Conservation (phyloP, 345 rosid genomes). For the Salix arbutifolia region DNA sequence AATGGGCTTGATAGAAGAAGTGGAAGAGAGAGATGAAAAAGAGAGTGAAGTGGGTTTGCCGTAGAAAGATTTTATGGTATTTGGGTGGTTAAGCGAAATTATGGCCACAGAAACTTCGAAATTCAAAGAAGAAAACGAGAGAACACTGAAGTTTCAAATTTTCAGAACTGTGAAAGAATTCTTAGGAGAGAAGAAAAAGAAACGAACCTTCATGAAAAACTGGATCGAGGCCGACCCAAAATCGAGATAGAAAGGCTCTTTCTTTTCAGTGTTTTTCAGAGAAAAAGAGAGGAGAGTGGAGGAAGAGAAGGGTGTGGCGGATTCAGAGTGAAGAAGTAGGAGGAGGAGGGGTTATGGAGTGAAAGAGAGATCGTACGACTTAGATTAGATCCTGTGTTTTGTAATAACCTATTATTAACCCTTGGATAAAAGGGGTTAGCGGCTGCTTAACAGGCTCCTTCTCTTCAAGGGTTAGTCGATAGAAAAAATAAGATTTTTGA, state of each 20-base stretch:
- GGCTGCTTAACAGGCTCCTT: not conserved
- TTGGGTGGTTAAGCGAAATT: conserved; percentile 44
- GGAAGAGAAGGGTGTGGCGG: too few relatives aligned
- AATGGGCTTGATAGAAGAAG: conserved; percentile 30
- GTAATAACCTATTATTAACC: not conserved
- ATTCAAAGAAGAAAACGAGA: not conserved
- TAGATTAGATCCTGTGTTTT: not conserved
- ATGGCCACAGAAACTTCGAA: not conserved
- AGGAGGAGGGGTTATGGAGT: not conserved
- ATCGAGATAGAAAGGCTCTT: conserved; percentile 10
- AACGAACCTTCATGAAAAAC: not conserved
- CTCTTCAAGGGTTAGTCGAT: not conserved
- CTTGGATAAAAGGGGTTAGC: conserved; percentile 17
- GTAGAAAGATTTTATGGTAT: conserved; percentile 29
- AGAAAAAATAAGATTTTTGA: not conserved
- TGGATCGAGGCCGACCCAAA: conserved; percentile 13
- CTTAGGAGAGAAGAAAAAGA: too few relatives aligned
- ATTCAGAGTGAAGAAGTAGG: too few relatives aligned
- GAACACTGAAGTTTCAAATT: not conserved
- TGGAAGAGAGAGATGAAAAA: conserved; percentile 20
- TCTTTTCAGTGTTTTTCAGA: not conserved
- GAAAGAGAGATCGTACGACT: conserved; percentile 7
- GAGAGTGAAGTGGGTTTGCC: conserved; percentile 35
- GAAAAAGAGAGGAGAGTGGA: not conserved
- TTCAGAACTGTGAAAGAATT: not conserved